Percentiles rank a stretch among this genome's conserved stretches.
phyloP scores from a whole-genome alignment of 2,329 filamentous ascomycete genomes.

The Arthrobotrys megalospora region DNA sequence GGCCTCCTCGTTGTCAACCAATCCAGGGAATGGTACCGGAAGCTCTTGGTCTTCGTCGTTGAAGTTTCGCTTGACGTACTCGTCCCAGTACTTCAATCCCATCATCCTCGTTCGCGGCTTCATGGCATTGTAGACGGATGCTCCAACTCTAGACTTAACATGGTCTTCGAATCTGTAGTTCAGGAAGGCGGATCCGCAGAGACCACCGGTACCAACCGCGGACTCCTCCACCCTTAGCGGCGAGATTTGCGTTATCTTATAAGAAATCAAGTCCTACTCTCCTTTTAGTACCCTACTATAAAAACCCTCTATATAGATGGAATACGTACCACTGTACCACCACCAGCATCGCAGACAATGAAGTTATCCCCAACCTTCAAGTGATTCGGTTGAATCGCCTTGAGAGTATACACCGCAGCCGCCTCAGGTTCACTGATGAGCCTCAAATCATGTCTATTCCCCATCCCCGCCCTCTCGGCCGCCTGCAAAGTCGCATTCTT shows the following conservation, averaged over 20 bases:
- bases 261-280: conserved; percentile 75
- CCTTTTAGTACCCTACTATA: conserved; percentile 16
- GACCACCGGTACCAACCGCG: conserved; percentile 81
- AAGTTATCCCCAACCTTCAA: conserved; percentile 75
- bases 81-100: conserved; percentile 83
- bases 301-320: not conserved
- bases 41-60: conserved; percentile 83
- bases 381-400: conserved; percentile 62
- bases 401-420: conserved; percentile 63
- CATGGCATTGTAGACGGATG: conserved; percentile 54
- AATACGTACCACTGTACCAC: conserved; percentile 74
- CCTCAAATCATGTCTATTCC: conserved; percentile 67
- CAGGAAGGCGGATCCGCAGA: conserved; percentile 78
- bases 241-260: conserved; percentile 81
- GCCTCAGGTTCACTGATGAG: conserved; percentile 64
- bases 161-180: conserved; percentile 80
- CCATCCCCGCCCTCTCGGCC: conserved; percentile 84
- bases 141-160: conserved; percentile 61
- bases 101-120: conserved; percentile 66
- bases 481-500: conserved; percentile 86
- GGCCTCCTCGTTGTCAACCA: conserved; percentile 81
- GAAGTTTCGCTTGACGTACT: conserved; percentile 88
- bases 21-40: conserved; percentile 82
- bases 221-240: conserved; percentile 83
- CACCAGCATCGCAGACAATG: conserved; percentile 74